Evolutionary conservation across 2,329 filamentous ascomycete species (phyloP).

Genomic region (Trichoderma breve): DNA sequence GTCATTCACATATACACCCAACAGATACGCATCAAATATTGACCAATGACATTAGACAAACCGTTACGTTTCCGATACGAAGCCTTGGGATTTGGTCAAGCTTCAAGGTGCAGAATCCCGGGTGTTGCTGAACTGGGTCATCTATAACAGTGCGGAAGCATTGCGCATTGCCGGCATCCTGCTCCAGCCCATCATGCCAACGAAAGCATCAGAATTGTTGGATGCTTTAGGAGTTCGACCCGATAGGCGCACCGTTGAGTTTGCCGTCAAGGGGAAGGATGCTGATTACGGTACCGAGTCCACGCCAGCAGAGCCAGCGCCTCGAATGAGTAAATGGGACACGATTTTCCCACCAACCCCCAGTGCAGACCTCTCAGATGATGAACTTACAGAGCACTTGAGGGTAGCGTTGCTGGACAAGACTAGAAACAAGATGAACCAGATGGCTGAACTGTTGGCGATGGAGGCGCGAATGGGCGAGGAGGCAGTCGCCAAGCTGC

Average conservation of each 20-base stretch:
- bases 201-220: conserved; percentile 68
- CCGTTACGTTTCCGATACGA: conserved; percentile 53
- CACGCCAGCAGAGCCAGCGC: conserved; percentile 28
- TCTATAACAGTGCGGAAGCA: conserved; percentile 73
- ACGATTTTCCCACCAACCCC: conserved; percentile 52
- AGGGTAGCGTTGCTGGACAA: conserved; percentile 22
- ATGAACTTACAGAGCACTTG: conserved; percentile 25
- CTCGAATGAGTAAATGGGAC: conserved; percentile 37
- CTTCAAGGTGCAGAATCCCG: conserved; percentile 34
- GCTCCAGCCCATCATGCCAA: conserved; percentile 87
- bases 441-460: conserved; percentile 29
- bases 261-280: conserved; percentile 64
- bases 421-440: conserved; percentile 30
- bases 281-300: conserved; percentile 60
- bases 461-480: conserved; percentile 32
- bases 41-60: conserved; percentile 34
- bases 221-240: conserved; percentile 72
- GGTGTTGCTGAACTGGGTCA: conserved; percentile 51
- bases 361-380: conserved; percentile 27
- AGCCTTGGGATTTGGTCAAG: conserved; percentile 65
- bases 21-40: background rate
- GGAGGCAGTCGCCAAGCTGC: conserved; percentile 24
- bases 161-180: conserved; percentile 79
- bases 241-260: conserved; percentile 60
- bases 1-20: background rate